Evolutionary conservation across 148 eudicot species (phyloP), one percentile per base, ranked within the genome.

Genomic region (Diospyros lotus): DNA sequence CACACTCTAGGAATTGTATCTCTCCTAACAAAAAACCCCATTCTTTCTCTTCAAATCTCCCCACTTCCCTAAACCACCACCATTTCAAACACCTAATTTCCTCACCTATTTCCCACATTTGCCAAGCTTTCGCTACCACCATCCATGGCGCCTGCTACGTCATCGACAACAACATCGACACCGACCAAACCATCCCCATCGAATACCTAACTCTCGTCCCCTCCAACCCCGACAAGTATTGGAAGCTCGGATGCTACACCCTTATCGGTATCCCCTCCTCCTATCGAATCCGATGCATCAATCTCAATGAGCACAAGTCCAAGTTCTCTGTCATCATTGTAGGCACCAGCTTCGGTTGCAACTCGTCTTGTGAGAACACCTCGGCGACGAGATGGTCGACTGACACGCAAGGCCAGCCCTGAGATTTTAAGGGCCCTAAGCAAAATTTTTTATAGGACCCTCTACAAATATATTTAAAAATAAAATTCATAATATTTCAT

Each of bases 161-260:
- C 50, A 91, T 92, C 77, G 91, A 94, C 10, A 97, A 94, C 78
- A 92, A 94, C 89, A 90, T 94, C 82, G 98, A 94, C 91, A 94
- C 98, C 17, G 97, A 94, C 75, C 98, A 94, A 84, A 94, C 92
- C 82, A 94, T 94, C 80, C 97, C 98, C 46, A 92, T 97, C 45
- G 97, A 94, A 72, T 92, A 92, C 87, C 92, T 92, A 6, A 92
- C 97, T 58, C 83, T 94, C 6, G 93, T 92, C 71, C 98, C 98
- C 52, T 94, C 98, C 42, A 92, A 92, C 72, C 98, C 98, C 17
- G 96, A 92, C 0, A 96, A 94, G 72, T 92, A 94, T 86, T 68
- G 79, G 12, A 92, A 94, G 48, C 89, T 94, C 63, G 98, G 98
- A 0, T 92, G 97, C 3, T 89, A 80, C 63, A 94, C 98, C 45